Conservation (phyloP, 169 alveolate genomes). For the Cryptosporidium ubiquitum region DNA sequence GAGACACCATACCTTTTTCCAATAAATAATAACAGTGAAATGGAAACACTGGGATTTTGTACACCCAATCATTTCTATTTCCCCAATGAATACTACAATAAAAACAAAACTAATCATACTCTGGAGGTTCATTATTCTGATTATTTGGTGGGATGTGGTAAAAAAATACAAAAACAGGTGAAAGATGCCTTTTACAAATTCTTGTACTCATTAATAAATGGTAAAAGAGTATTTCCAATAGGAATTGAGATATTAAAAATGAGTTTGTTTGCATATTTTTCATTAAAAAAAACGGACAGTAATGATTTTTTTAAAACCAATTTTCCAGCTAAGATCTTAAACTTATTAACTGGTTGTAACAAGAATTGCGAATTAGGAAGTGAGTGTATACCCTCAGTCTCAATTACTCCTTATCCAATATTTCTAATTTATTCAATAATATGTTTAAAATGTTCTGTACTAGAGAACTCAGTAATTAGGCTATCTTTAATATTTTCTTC, state of each 20-base stretch:
- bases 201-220: conserved; percentile 49
- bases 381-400: conserved; percentile 40
- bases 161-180: conserved; percentile 74
- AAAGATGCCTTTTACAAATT: conserved; percentile 51
- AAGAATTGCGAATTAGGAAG: conserved; percentile 35
- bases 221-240: conserved; percentile 30
- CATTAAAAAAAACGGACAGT: conserved; percentile 45
- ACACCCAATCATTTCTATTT: neutral
- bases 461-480: neutral
- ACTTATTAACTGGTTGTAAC: conserved; percentile 76
- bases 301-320: neutral
- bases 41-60: neutral
- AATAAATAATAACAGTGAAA: neutral
- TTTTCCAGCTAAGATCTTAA: conserved; percentile 61
- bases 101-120: neutral
- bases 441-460: conserved; percentile 13
- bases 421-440: conserved; percentile 14
- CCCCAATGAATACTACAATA: conserved; percentile 16
- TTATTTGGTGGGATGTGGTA: conserved; percentile 75
- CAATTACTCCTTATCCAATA: conserved; percentile 19
- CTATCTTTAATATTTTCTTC: conserved; percentile 30
- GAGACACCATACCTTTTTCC: conserved; percentile 2
- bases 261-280: conserved; percentile 71
- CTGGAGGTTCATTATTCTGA: conserved; percentile 42
- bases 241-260: conserved; percentile 67